Percentiles rank a stretch among this genome's conserved stretches.
These are phyloP conservation scores for Hyphopichia khmerensis DNA, from an alignment of 1,139 yeast species.

Conservation along the genomic window DNA sequence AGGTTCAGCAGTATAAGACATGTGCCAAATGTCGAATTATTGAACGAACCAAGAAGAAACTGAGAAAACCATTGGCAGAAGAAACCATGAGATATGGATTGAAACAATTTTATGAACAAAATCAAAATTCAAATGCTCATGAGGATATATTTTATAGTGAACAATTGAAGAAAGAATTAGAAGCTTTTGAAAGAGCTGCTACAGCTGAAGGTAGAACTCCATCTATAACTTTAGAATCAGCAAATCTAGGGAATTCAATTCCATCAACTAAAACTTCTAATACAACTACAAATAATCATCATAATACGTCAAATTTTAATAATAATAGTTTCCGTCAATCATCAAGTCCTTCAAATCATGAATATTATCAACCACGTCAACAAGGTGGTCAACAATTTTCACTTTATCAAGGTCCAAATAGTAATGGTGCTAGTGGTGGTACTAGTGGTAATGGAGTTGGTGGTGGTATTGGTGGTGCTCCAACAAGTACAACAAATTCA, in stretches of 20 bases:
- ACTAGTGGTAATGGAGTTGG: no score
- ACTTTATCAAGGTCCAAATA: not conserved
- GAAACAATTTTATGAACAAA: conserved; percentile 48
- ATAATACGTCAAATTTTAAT: not conserved
- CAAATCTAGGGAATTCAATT: not conserved
- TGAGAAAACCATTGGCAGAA: conserved; percentile 47
- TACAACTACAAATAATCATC: no score
- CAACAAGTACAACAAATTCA: not conserved
- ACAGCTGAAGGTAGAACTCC: conserved; percentile 1
- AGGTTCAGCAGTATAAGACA: conserved; percentile 56
- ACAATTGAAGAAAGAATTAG: conserved; percentile 4
- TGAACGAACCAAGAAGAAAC: conserved; percentile 49
- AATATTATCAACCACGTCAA: not conserved
- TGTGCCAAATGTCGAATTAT: conserved; percentile 61
- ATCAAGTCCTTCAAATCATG: not conserved
- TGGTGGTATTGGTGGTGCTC: no score
- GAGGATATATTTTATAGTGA: conserved; percentile 29
- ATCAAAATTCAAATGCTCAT: conserved; percentile 36
- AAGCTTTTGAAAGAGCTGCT: conserved; percentile 4
- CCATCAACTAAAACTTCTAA: not conserved
- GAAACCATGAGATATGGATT: conserved; percentile 50
- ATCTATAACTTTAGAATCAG: conserved; percentile 1
- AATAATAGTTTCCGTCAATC: not conserved
- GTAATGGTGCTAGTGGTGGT: not conserved
- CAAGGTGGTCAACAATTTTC: not conserved